These are phyloP conservation scores for Pseudonitzschia multiseries DNA, from an alignment of 108 stramenopile species.

Conservation along the genomic window DNA sequence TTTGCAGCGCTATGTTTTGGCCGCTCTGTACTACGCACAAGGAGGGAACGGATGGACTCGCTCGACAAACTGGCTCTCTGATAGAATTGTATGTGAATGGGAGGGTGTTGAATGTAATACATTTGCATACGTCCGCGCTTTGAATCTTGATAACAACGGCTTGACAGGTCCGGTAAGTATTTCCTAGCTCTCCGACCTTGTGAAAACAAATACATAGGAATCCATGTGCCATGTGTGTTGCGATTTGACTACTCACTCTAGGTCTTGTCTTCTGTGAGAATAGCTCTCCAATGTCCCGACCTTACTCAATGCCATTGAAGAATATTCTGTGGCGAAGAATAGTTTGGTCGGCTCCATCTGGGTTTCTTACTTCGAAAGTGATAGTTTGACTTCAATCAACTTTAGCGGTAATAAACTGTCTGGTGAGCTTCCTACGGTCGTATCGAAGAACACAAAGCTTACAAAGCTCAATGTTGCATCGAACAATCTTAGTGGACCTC, in stretches of 20 bases:
- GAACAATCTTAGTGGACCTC: conserved; percentile 27
- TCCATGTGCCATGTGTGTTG: not conserved
- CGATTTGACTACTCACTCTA: not conserved
- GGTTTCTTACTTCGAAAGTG: conserved; percentile 17
- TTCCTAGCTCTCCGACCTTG: not conserved
- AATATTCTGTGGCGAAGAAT: conserved; percentile 26
- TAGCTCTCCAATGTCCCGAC: conserved; percentile 29
- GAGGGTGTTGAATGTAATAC: conserved; percentile 28
- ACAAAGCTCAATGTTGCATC: conserved; percentile 10
- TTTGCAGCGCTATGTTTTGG: conserved; percentile 26
- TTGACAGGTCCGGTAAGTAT: conserved; percentile 29
- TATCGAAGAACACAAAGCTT: conserved; percentile 6
- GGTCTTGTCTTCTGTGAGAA: not conserved
- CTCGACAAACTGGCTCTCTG: conserved; percentile 25
- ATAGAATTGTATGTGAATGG: conserved; percentile 28
- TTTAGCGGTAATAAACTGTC: conserved; percentile 49
- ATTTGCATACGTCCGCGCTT: not conserved
- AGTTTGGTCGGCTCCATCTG: conserved; percentile 54
- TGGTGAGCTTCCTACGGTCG: conserved; percentile 33
- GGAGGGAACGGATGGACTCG: conserved; percentile 24
- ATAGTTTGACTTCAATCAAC: conserved; percentile 41
- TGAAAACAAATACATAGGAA: not conserved
- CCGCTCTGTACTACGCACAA: conserved; percentile 23
- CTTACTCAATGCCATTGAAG: conserved; percentile 20
- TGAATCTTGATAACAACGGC: conserved; percentile 21